Percentiles rank a stretch among this genome's conserved stretches.
Evolutionary conservation across 768 basidiomycete species (phyloP).

Genomic region (Mycena indigotica): DNA sequence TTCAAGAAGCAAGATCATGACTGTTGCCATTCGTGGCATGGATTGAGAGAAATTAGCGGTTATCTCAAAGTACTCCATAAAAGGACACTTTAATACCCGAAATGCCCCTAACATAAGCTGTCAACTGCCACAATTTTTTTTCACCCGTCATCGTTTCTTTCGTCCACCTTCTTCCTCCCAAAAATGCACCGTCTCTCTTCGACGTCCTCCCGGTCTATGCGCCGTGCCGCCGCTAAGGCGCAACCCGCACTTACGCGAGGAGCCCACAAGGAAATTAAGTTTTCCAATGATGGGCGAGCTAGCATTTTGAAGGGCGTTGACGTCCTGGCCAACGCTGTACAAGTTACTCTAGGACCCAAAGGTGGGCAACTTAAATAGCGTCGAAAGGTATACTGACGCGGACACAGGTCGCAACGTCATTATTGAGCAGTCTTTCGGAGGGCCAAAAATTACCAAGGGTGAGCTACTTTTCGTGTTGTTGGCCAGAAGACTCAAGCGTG

Average conservation of each 20-base stretch:
- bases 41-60: too few relatives aligned
- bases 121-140: constrained; percentile 2
- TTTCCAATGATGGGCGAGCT: constrained; percentile 93
- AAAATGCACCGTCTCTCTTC: constrained; percentile 75
- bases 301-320: constrained; percentile 95
- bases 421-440: constrained; percentile 90
- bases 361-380: constrained; percentile 44
- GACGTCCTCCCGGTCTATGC: constrained; percentile 67
- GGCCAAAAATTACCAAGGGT: constrained; percentile 97
- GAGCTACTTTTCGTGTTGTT: constrained; percentile 15
- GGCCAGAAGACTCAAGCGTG: constrained; percentile 7
- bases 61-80: too few relatives aligned
- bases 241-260: constrained; percentile 62
- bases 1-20: too few relatives aligned
- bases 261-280: constrained; percentile 95
- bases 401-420: constrained; percentile 89
- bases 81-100: too few relatives aligned
- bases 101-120: too few relatives aligned
- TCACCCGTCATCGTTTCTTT: constrained; percentile 18
- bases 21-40: too few relatives aligned
- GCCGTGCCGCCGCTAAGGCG: constrained; percentile 62
- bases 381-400: constrained; percentile 16
- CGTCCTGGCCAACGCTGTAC: constrained; percentile 94
- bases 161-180: constrained; percentile 11
- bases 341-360: constrained; percentile 95